A percentile compares a stretch with the other conserved stretches of the same genome.
Conservation (phyloP, 2,329 filamentous ascomycete species). For the Monosporascus cannonballus region DNA sequence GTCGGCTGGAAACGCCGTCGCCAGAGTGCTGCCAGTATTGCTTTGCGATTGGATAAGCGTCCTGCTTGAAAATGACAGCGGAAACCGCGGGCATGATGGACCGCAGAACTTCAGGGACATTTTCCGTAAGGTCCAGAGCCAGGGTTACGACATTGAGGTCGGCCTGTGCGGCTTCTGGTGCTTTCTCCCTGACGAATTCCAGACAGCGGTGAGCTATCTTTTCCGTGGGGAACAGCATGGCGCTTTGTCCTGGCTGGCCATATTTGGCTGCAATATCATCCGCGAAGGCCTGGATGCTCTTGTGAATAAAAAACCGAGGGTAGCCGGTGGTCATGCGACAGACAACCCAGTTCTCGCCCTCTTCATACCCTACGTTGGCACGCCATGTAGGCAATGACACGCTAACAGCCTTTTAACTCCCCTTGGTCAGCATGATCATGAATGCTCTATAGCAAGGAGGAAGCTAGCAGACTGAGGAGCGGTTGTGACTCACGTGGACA, state of each 20-base stretch:
- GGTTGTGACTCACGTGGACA: constrained; percentile 57
- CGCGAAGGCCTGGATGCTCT: constrained; percentile 69
- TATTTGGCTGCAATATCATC: constrained; percentile 59
- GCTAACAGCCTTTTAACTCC: constrained; percentile 70
- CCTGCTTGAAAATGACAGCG: constrained; percentile 64
- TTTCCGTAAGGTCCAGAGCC: constrained; percentile 51
- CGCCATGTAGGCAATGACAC: constrained; percentile 93
- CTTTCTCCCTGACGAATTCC: constrained; percentile 62
- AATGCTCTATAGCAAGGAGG: background rate
- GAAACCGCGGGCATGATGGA: constrained; percentile 56
- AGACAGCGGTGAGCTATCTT: constrained; percentile 66
- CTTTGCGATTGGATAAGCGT: constrained; percentile 70
- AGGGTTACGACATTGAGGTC: constrained; percentile 56
- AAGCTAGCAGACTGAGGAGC: background rate
- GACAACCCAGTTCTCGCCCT: constrained; percentile 83
- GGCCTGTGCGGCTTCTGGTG: constrained; percentile 41
- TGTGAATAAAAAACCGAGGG: constrained; percentile 92
- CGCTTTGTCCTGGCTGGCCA: constrained; percentile 56
- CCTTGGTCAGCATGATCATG: background rate
- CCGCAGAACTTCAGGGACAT: constrained; percentile 43
- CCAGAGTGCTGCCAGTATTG: constrained; percentile 97
- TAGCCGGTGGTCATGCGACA: constrained; percentile 85
- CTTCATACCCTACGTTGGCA: constrained; percentile 88
- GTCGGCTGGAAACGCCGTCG: constrained; percentile 83
- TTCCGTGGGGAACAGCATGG: constrained; percentile 77